Evolutionary conservation across 179 eudicot species (phyloP), one percentile per base, ranked within the genome.

Genomic region (Carnegiea gigantea): DNA sequence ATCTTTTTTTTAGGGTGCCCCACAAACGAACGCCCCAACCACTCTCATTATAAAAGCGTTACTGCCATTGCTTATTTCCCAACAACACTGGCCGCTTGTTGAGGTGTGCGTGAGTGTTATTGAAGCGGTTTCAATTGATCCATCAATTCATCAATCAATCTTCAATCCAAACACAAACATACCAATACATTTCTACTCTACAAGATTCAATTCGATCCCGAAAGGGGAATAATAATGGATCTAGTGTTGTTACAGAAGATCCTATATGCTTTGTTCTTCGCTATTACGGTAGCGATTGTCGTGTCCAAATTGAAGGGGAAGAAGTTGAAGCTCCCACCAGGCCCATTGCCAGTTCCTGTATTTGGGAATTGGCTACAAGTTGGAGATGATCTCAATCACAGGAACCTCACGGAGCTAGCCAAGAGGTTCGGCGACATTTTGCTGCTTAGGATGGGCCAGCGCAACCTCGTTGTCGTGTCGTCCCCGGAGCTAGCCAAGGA

Each of bases 311-410:
- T 83, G 30, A 59, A 62, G 17, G 86, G 88, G 2, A 80, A 75
- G 65, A 80, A 81, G 40, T 57, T 75, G 70, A 80, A 81, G 21
- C 84, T 86, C 12, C 88, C 88, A 9, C 88, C 88, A 1, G 88
- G 88, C 0, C 88, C 88, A 1, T 0, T 80, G 7, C 86, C 86
- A 20, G 82, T 83, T 0, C 88, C 88, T 38, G 46, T 86, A 0
- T 80, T 86, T 82, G 88, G 88, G 4, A 86, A 86, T 54, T 86
- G 88, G 88, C 46, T 86, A 0, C 88, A 86, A n/a, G 88, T 86
- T 20, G 88, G 88, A 0, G 88, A 86, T 40, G 88, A 86, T 51
- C 64, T 86, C 7, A 86, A 86, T 73, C 88, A 86, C 84, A 28
- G 83, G 5, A 83, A 83, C 80, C 75, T 86, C 13, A 78, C 83